A percentile compares a stretch with the other conserved stretches of the same genome.
These are phyloP conservation scores for Pythium aristosporum DNA, from an alignment of 352 stramenopile species.

Conservation along the genomic window DNA sequence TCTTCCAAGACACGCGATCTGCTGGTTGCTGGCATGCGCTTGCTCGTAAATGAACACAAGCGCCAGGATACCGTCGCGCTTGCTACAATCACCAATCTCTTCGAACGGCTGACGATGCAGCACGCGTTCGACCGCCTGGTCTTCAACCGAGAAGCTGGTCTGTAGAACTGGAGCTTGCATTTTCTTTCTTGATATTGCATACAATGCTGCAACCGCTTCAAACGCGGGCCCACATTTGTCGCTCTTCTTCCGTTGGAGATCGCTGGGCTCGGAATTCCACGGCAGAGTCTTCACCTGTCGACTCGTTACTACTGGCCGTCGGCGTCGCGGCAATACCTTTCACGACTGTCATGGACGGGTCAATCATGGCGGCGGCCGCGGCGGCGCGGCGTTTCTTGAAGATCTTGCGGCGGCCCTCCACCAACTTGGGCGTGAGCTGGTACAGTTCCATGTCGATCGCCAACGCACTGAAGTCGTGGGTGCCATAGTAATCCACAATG, in stretches of 20 bases:
- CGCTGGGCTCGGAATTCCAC: conserved; percentile 41
- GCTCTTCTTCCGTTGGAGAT: conserved; percentile 41
- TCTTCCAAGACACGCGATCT: conserved; percentile 66
- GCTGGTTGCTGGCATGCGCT: conserved; percentile 57
- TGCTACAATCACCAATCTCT: conserved; percentile 26
- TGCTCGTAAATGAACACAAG: conserved; percentile 64
- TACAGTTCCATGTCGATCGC: conserved; percentile 62
- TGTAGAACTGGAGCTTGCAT: too few species aligned
- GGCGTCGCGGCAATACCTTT: conserved; percentile 25
- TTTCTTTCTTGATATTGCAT: conserved; percentile 9
- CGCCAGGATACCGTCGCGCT: conserved; percentile 40
- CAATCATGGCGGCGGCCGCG: too few species aligned
- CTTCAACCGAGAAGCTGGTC: neutral
- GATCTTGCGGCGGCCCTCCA: conserved; percentile 52
- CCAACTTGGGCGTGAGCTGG: conserved; percentile 52
- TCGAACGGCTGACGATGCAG: conserved; percentile 23
- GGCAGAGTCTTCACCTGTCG: conserved; percentile 36
- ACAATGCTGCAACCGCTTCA: neutral
- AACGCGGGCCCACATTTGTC: conserved; percentile 16
- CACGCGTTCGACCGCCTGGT: conserved; percentile 22
- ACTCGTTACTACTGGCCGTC: conserved; percentile 31
- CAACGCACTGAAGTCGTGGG: conserved; percentile 44
- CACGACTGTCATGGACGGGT: too few species aligned
- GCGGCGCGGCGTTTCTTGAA: conserved; percentile 45
- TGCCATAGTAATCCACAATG: conserved; percentile 49